phyloP scores from a whole-genome alignment of 306 rosid species.

The Comarum palustre region DNA sequence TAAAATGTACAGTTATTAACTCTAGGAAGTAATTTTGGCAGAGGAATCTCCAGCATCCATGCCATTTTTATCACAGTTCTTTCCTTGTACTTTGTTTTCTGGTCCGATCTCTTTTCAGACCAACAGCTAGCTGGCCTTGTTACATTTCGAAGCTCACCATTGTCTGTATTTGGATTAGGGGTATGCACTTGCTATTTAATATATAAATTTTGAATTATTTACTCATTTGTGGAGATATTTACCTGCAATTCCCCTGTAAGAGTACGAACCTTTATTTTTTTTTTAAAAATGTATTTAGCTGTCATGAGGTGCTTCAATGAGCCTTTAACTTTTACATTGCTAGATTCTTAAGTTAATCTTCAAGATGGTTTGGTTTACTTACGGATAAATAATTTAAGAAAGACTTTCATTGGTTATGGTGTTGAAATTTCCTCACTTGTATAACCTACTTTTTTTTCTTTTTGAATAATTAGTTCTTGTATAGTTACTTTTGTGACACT shows the following conservation, averaged over 20 bases:
- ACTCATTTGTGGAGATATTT: background rate
- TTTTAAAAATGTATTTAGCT: background rate
- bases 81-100: conserved; percentile 53
- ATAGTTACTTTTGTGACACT: background rate
- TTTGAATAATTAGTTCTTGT: background rate
- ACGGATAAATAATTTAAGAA: background rate
- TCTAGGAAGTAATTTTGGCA: conserved; percentile 28
- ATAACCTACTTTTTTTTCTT: background rate
- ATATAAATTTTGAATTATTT: background rate
- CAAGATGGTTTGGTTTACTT: background rate
- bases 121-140: conserved; percentile 38
- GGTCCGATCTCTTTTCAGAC: conserved; percentile 68
- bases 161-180: conserved; percentile 52
- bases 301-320: background rate
- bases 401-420: background rate
- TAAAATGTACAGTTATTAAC: conserved; percentile 21
- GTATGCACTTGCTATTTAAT: conserved; percentile 25
- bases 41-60: conserved; percentile 58
- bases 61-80: conserved; percentile 52
- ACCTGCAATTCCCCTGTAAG: background rate
- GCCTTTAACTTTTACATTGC: background rate
- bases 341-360: background rate
- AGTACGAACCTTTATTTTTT: background rate
- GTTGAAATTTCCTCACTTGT: background rate
- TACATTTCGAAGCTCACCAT: conserved; percentile 50